Evolutionary conservation across 2,329 filamentous ascomycete species (phyloP).

Genomic region (Neonectria neomacrospora): DNA sequence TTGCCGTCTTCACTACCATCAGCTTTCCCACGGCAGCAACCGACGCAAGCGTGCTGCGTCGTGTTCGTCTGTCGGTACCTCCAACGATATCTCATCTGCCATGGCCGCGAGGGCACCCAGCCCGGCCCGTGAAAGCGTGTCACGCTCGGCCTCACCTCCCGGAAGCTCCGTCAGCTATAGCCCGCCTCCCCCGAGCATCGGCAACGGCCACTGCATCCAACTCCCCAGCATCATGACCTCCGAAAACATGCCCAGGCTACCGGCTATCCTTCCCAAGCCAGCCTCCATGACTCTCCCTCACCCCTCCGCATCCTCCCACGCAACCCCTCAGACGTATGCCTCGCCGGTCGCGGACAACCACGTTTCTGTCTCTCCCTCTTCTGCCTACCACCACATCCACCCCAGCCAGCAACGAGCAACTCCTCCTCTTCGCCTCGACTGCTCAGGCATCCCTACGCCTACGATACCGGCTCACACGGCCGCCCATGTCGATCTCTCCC

Average conservation of each 20-base stretch:
- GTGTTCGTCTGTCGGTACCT: slow-evolving; percentile 69
- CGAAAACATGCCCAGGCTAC: slow-evolving; percentile 61
- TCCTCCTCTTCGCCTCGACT: slow-evolving; percentile 69
- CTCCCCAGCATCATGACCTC: slow-evolving; percentile 63
- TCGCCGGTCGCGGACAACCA: slow-evolving; percentile 58
- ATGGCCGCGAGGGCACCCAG: slow-evolving; percentile 61
- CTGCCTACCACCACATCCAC: slow-evolving; percentile 49
- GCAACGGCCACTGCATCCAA: slow-evolving; percentile 54
- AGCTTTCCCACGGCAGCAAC: slow-evolving; percentile 84
- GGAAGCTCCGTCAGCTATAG: slow-evolving; percentile 58
- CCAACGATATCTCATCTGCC: slow-evolving; percentile 61
- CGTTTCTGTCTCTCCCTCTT: slow-evolving; percentile 55
- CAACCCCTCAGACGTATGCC: slow-evolving; percentile 54
- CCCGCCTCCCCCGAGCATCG: slow-evolving; percentile 57
- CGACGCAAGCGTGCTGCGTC: slow-evolving; percentile 81
- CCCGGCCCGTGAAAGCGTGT: slow-evolving; percentile 60
- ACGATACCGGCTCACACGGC: slow-evolving; percentile 47
- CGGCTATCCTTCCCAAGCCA: slow-evolving; percentile 75
- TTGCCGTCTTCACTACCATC: slow-evolving; percentile 88
- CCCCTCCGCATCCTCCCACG: slow-evolving; percentile 50
- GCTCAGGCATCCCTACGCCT: slow-evolving; percentile 57
- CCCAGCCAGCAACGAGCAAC: slow-evolving; percentile 51
- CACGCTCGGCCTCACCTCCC: slow-evolving; percentile 62
- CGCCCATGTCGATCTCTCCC: slow-evolving; percentile 69
- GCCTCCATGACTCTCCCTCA: slow-evolving; percentile 59